A percentile compares a stretch with the other conserved stretches of the same genome.
Evolutionary conservation across 2,329 filamentous ascomycete genomes (phyloP).

Genomic region (Monilinia polystroma): DNA sequence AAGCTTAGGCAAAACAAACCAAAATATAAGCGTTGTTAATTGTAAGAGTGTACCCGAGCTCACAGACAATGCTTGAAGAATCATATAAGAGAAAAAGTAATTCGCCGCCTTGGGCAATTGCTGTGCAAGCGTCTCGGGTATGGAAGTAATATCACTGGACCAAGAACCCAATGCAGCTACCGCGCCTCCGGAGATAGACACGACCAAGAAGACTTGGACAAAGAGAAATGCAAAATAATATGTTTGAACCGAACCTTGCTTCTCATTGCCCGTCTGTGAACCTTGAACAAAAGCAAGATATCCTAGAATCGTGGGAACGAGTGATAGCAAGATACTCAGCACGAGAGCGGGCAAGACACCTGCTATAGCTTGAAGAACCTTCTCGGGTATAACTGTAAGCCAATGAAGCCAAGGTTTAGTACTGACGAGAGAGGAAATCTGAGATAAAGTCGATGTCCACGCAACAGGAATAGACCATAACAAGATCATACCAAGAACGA

Average conservation of each 20-base stretch:
- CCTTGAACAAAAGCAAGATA: slow-evolving; percentile 73
- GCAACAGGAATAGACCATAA: slow-evolving; percentile 90
- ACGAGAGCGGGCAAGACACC: slow-evolving; percentile 82
- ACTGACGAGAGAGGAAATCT: slow-evolving; percentile 68
- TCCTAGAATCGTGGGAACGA: slow-evolving; percentile 77
- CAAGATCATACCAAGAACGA: slow-evolving; percentile 74
- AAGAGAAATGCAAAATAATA: slow-evolving; percentile 96
- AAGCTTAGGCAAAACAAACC: slow-evolving; percentile 78
- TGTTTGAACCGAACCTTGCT: slow-evolving; percentile 79
- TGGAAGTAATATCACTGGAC: slow-evolving; percentile 53
- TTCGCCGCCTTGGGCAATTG: slow-evolving; percentile 86
- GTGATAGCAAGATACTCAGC: slow-evolving; percentile 72
- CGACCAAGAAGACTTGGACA: slow-evolving; percentile 89
- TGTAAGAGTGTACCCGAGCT: slow-evolving; percentile 88
- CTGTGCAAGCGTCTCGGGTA: slow-evolving; percentile 69
- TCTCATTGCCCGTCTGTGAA: slow-evolving; percentile 76
- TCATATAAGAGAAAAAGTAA: slow-evolving; percentile 99
- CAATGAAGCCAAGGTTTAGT: slow-evolving; percentile 69
- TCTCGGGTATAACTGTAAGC: slow-evolving; percentile 64
- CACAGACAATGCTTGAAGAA: slow-evolving; percentile 86
- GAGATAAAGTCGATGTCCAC: slow-evolving; percentile 79
- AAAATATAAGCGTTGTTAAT: slow-evolving; percentile 72
- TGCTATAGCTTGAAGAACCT: slow-evolving; percentile 63
- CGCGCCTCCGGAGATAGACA: slow-evolving; percentile 78
- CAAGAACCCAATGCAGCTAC: slow-evolving; percentile 58